Percentiles rank a stretch among this genome's conserved stretches.
Conservation (phyloP, 495 filamentous ascomycete species). For the Podospora pseudocomata region DNA sequence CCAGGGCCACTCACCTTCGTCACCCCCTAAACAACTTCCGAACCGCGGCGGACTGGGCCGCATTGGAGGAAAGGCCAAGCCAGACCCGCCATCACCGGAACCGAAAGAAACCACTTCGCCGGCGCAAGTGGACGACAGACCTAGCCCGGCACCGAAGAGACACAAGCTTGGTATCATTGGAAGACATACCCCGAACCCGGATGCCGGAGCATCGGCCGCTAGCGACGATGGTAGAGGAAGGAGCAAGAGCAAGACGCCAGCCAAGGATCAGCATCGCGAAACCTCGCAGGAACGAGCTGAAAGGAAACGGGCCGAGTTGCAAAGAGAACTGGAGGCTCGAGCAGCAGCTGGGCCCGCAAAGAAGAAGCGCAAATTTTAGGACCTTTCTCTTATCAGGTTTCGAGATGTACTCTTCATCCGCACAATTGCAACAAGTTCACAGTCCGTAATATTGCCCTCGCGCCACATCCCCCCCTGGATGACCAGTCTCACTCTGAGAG, state of each 20-base stretch:
- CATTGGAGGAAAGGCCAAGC: slow-evolving; percentile 39
- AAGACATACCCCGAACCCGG: slow-evolving; percentile 22
- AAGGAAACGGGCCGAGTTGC: slow-evolving; percentile 60
- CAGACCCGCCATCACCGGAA: slow-evolving; percentile 8
- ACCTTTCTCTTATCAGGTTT: not conserved
- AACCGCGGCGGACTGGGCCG: slow-evolving; percentile 36
- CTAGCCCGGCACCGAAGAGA: slow-evolving; percentile 17
- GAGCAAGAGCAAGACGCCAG: slow-evolving; percentile 19
- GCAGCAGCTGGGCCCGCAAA: slow-evolving; percentile 61
- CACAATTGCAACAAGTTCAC: not conserved
- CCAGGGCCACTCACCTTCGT: not conserved
- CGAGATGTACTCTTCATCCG: not conserved
- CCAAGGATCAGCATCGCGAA: slow-evolving; percentile 29
- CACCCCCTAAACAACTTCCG: slow-evolving; percentile 23
- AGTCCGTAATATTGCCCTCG: no score
- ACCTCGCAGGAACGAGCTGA: slow-evolving; percentile 56
- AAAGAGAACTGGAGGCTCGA: slow-evolving; percentile 61
- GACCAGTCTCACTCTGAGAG: not conserved
- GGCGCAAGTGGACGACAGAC: not conserved
- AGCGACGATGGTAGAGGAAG: slow-evolving; percentile 22
- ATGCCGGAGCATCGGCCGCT: slow-evolving; percentile 12
- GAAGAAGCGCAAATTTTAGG: slow-evolving; percentile 61
- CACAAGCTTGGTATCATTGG: slow-evolving; percentile 40
- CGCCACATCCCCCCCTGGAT: not conserved
- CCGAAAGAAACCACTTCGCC: slow-evolving; percentile 22